These are phyloP conservation scores for Boeremia lycopersici DNA, from an alignment of 2,329 filamentous ascomycete species.

Conservation along the genomic window DNA sequence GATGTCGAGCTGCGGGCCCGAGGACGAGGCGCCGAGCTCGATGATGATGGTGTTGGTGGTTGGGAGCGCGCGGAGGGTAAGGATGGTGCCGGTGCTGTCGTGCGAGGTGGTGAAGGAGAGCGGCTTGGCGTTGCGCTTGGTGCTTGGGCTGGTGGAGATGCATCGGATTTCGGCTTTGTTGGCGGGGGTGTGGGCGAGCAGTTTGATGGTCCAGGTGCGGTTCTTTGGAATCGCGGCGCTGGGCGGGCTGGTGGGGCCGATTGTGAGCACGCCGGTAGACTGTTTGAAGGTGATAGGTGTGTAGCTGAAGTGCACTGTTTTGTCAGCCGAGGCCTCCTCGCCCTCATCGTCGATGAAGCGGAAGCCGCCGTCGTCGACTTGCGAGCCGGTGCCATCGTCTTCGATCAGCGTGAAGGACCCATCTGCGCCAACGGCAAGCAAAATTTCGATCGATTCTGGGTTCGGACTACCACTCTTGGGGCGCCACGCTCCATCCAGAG, in stretches of 20 bases:
- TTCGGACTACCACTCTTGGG: constrained; percentile 57
- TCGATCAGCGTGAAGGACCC: constrained; percentile 59
- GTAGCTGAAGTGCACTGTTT: constrained; percentile 40
- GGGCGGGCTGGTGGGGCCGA: constrained; percentile 38
- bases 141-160: constrained; percentile 26
- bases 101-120: constrained; percentile 21
- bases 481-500: constrained; percentile 55
- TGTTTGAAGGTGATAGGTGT: constrained; percentile 49
- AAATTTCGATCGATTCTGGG: constrained; percentile 56
- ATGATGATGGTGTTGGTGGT: constrained; percentile 33
- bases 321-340: constrained; percentile 25
- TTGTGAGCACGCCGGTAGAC: constrained; percentile 42
- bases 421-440: constrained; percentile 54
- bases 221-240: constrained; percentile 36
- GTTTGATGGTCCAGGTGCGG: constrained; percentile 40
- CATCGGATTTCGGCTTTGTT: constrained; percentile 29
- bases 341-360: constrained; percentile 51
- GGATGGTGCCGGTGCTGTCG: constrained; percentile 35
- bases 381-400: constrained; percentile 48
- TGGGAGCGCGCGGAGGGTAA: constrained; percentile 32
- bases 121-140: constrained; percentile 35
- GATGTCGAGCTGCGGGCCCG: constrained; percentile 41
- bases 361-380: constrained; percentile 46
- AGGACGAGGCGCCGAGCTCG: constrained; percentile 27
- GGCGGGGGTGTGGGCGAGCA: constrained; percentile 37